These are phyloP conservation scores for Yamadazyma membranifaciens DNA, from an alignment of 1,139 yeast species.

Conservation along the genomic window DNA sequence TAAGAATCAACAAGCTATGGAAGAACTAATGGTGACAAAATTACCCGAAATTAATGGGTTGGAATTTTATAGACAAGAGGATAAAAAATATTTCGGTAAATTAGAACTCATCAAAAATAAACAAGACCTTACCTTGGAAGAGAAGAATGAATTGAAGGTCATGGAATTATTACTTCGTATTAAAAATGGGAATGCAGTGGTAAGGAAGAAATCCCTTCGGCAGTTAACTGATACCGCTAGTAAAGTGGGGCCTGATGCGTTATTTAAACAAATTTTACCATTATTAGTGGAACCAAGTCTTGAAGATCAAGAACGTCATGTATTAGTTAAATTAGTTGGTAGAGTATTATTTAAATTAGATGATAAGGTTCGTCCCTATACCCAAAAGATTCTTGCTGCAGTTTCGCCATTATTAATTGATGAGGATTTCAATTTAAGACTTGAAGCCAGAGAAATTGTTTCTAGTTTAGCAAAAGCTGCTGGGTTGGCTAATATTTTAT, in stretches of 20 bases:
- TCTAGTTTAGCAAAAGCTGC: constrained; percentile 76
- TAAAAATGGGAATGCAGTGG: constrained; percentile 72
- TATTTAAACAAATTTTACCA: constrained; percentile 73
- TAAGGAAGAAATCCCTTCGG: constrained; percentile 71
- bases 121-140: constrained; percentile 44
- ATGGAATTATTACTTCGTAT: constrained; percentile 64
- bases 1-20: constrained; percentile 8
- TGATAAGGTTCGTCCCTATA: constrained; percentile 66
- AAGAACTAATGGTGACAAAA: constrained; percentile 10
- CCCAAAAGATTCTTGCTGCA: constrained; percentile 70
- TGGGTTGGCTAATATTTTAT: constrained; percentile 76
- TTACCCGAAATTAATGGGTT: constrained; percentile 55
- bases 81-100: constrained; percentile 68
- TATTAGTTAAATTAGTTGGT: constrained; percentile 73
- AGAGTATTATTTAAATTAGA: constrained; percentile 67
- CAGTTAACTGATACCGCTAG: constrained; percentile 64
- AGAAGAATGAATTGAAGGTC: constrained; percentile 58
- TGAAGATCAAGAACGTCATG: constrained; percentile 82
- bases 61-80: constrained; percentile 69
- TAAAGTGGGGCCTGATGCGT: constrained; percentile 64
- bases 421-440: constrained; percentile 69
- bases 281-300: constrained; percentile 68
- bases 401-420: constrained; percentile 80
- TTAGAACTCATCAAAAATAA: constrained; percentile 40
- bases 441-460: constrained; percentile 79